A percentile compares a stretch with the other conserved stretches of the same genome.
These are phyloP conservation scores for Lunasporangiospora selenospora DNA, from an alignment of 192 early-diverging fungal species.

Conservation along the genomic window DNA sequence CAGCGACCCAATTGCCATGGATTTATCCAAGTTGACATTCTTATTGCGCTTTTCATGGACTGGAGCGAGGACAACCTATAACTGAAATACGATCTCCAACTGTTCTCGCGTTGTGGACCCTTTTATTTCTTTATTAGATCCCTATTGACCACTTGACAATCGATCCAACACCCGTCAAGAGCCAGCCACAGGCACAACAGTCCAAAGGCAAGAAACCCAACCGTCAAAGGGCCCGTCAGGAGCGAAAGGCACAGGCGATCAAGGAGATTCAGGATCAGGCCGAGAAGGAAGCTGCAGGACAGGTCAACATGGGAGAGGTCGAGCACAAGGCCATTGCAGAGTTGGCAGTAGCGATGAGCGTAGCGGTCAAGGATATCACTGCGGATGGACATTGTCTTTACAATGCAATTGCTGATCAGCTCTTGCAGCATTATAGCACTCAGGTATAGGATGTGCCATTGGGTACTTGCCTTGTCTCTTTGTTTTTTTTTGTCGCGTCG, in stretches of 20 bases:
- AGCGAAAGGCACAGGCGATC: slow-evolving; percentile 75
- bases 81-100: too few species aligned
- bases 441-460: slow-evolving; percentile 20
- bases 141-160: slow-evolving; percentile 34
- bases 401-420: slow-evolving; percentile 88
- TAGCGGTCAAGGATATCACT: slow-evolving; percentile 71
- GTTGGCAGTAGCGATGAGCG: slow-evolving; percentile 59
- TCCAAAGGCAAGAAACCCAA: slow-evolving; percentile 32
- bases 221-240: slow-evolving; percentile 66
- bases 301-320: slow-evolving; percentile 76
- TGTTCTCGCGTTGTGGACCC: too few species aligned
- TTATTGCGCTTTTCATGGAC: too few species aligned
- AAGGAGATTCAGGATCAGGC: slow-evolving; percentile 76
- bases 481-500: not conserved
- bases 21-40: not conserved
- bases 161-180: slow-evolving; percentile 19
- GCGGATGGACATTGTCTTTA: slow-evolving; percentile 97
- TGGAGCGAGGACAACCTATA: too few species aligned
- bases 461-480: not conserved
- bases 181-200: slow-evolving; percentile 13
- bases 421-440: slow-evolving; percentile 59
- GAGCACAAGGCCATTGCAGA: slow-evolving; percentile 75
- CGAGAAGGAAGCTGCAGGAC: slow-evolving; percentile 73
- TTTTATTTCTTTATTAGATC: slow-evolving; percentile 21
- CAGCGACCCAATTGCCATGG: too few species aligned